phyloP scores from a whole-genome alignment of 805 yeast species.

The Wickerhamomyces kurtzmanii region DNA sequence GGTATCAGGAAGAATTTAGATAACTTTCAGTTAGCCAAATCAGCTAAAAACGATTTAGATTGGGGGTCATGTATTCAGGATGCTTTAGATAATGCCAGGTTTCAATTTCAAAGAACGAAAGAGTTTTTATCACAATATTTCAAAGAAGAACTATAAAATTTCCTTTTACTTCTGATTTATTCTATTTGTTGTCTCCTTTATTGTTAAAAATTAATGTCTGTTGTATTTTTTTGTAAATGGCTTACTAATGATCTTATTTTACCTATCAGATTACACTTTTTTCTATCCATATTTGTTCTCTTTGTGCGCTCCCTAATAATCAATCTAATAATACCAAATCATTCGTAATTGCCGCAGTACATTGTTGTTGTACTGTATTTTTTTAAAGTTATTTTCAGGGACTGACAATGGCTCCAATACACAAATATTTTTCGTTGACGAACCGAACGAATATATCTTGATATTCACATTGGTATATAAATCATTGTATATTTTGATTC shows the following conservation, averaged over 20 bases:
- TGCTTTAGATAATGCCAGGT: constrained; percentile 42
- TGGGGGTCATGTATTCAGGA: constrained; percentile 33
- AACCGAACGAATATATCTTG: neutral
- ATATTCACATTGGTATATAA: neutral
- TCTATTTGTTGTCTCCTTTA: no score
- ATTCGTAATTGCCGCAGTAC: no score
- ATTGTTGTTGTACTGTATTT: no score
- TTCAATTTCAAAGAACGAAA: constrained; percentile 40
- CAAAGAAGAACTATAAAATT: constrained; percentile 19
- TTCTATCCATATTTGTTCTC: neutral
- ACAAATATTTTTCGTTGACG: constrained; percentile 1
- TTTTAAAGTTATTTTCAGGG: neutral
- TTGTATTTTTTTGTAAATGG: neutral
- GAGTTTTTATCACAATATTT: constrained; percentile 42
- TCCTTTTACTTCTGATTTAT: no score
- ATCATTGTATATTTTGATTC: neutral
- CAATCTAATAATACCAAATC: no score
- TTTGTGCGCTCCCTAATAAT: no score
- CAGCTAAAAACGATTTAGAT: constrained; percentile 11
- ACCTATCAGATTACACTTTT: neutral
- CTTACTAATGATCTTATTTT: neutral
- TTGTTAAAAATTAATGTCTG: neutral
- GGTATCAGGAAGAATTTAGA: no score
- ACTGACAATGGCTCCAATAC: constrained; percentile 1
- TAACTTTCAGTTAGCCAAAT: no score